Percentiles rank a stretch among this genome's conserved stretches.
Evolutionary conservation across 139 green algal species (phyloP).

Genomic region (Mesostigma viride): DNA sequence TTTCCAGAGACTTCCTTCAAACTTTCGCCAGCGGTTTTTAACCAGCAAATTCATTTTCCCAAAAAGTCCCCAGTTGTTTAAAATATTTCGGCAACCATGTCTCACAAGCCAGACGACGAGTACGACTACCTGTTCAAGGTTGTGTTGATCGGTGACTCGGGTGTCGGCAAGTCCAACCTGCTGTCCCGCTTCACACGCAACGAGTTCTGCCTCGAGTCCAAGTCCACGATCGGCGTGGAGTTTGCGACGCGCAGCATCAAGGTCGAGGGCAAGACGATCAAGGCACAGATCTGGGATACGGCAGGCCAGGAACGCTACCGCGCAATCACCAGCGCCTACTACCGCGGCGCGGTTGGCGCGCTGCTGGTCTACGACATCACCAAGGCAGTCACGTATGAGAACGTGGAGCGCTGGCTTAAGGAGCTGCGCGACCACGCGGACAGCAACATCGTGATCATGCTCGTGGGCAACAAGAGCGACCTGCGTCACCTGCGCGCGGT

Average conservation of each 20-base stretch:
- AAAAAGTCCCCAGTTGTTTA: no score
- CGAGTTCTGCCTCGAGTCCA: constrained; percentile 97
- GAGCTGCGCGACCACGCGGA: constrained; percentile 82
- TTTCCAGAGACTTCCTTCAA: no score
- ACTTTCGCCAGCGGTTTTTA: no score
- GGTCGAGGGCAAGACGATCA: constrained; percentile 98
- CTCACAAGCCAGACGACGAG: constrained; percentile 36
- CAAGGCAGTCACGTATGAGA: constrained; percentile 92
- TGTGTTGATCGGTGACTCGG: constrained; percentile 95
- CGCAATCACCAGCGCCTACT: constrained; percentile 98
- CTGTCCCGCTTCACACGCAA: constrained; percentile 95
- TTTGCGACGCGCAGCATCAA: constrained; percentile 97
- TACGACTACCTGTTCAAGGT: constrained; percentile 99
- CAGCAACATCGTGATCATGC: constrained; percentile 96
- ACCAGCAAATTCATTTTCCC: no score
- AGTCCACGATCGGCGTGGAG: constrained; percentile 98
- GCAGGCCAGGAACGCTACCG: constrained; percentile 93
- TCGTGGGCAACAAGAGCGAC: constrained; percentile 98
- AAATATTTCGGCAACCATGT: no score
- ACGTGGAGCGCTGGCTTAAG: constrained; percentile 96
- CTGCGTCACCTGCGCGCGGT: constrained; percentile 86
- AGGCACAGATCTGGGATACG: constrained; percentile 99
- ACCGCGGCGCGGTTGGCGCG: constrained; percentile 90
- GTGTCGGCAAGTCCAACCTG: constrained; percentile 97
- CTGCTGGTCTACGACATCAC: constrained; percentile 99